phyloP scores from a whole-genome alignment of 495 filamentous ascomycete genomes.

The Hapsidospora chrysogenum region DNA sequence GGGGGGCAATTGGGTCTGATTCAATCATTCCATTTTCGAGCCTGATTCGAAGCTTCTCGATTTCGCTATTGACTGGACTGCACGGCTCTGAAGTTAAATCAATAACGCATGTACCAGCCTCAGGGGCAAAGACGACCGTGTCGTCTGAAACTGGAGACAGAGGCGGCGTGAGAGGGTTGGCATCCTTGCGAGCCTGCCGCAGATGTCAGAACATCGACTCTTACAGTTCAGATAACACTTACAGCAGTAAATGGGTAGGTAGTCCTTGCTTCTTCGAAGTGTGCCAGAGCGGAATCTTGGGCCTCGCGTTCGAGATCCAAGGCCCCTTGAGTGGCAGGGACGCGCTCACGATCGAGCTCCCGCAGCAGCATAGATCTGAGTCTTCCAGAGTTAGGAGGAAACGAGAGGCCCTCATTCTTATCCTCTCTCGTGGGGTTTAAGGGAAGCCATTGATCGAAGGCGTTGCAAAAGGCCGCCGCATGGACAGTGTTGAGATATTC shows the following conservation, averaged over 20 bases:
- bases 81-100: background rate
- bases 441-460: background rate
- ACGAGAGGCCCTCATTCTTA: background rate
- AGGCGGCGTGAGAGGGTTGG: background rate
- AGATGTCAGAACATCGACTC: no score
- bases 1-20: background rate
- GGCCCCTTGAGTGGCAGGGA: background rate
- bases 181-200: no score
- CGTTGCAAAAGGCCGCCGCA: background rate
- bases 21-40: background rate
- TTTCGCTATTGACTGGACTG: background rate
- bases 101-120: background rate
- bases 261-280: no score
- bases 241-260: no score
- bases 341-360: background rate
- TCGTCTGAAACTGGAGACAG: conserved; percentile 1
- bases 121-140: background rate
- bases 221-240: no score
- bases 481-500: background rate
- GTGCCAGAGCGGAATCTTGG: no score
- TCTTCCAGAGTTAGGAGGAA: background rate
- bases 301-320: no score
- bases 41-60: background rate
- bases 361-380: background rate
- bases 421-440: background rate